Evolutionary conservation across 768 basidiomycete species (phyloP), one percentile per base, ranked within the genome.

Genomic region (Mycena vitilis): DNA sequence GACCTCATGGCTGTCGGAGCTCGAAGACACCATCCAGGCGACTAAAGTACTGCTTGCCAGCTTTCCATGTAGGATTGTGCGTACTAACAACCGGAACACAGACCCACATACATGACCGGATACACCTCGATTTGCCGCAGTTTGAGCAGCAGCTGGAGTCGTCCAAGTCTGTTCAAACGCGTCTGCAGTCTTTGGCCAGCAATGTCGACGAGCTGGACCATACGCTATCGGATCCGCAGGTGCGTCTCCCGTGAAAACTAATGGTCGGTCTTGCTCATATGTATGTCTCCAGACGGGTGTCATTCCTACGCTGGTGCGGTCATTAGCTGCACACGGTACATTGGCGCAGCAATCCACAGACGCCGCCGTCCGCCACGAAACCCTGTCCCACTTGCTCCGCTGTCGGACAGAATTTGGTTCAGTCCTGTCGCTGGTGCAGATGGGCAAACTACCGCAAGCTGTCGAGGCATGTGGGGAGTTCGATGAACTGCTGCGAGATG

Each of bases 61-160:
- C 30, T 40, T 68, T 60, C 54, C 59, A 20, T 30, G 49, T 38
- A 52, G 36, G 18, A 60, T 34, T 56, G 9, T 48, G 6, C 40
- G 30, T 30, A 40, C 47, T 45, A 65, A 63, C 65, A 34, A 63
- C 37, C 34, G 47, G 25, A 36, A 49, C 52, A 70, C 73, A 45
- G 78, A 95, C 89, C 81, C 86, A 83, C 73, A 89, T 97, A 71
- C 89, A 91, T 72, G 89, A 91, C 71, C 88, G 92, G 55, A 90
- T 95, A 71, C 85, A 90, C 65, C 78, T 81, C 18, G 86, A 94
- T 77, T 79, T 88, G 18, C 86, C 88, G 15, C 77, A 82, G 25
- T 94, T 95, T 66, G 86, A 91, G 58, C 79, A 81, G 44, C 92
- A 95, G 72, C 73, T 91, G 37, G 78, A 84, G 52, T 85, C 88